Conservation (phyloP, 345 rosid genomes). For the Camelina hispida region DNA sequence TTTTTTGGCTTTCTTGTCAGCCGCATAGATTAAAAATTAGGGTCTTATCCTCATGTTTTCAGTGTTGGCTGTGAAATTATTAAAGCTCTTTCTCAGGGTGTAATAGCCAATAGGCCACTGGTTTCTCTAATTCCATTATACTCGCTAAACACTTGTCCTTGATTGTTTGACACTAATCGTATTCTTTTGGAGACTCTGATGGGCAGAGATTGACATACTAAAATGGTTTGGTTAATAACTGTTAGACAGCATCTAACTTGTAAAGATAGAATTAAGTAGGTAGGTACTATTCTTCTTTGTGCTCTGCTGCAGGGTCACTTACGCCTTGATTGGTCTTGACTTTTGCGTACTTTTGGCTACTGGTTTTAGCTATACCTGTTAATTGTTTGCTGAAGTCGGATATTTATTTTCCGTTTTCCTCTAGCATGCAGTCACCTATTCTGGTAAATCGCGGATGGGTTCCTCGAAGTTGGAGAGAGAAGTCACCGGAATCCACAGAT, state of each 20-base stretch:
- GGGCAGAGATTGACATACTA: background rate
- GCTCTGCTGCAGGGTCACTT: slow-evolving; percentile 4
- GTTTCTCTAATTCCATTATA: slow-evolving; percentile 1
- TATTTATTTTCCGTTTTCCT: slow-evolving; percentile 28
- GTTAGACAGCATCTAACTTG: slow-evolving; percentile 2
- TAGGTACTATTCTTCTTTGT: background rate
- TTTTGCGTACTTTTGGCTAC: slow-evolving; percentile 7
- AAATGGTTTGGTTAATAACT: background rate
- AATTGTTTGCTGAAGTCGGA: background rate
- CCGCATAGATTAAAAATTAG: background rate
- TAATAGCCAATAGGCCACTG: slow-evolving; percentile 29
- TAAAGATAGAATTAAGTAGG: slow-evolving; percentile 7
- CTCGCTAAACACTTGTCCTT: background rate
- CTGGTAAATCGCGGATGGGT: slow-evolving; percentile 99
- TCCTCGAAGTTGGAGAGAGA: slow-evolving; percentile 93
- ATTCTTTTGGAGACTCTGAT: slow-evolving; percentile 10
- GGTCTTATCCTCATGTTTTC: background rate
- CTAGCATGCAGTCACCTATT: slow-evolving; percentile 78
- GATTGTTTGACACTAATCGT: background rate
- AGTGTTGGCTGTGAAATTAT: slow-evolving; percentile 7
- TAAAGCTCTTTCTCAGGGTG: background rate
- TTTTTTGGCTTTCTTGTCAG: background rate
- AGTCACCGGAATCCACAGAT: slow-evolving; percentile 48
- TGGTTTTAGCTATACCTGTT: slow-evolving; percentile 20
- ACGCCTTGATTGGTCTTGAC: slow-evolving; percentile 9